These are phyloP conservation scores for Pinus albicaulis DNA, from an alignment of 75 land plant genomes.

Conservation along the genomic window DNA sequence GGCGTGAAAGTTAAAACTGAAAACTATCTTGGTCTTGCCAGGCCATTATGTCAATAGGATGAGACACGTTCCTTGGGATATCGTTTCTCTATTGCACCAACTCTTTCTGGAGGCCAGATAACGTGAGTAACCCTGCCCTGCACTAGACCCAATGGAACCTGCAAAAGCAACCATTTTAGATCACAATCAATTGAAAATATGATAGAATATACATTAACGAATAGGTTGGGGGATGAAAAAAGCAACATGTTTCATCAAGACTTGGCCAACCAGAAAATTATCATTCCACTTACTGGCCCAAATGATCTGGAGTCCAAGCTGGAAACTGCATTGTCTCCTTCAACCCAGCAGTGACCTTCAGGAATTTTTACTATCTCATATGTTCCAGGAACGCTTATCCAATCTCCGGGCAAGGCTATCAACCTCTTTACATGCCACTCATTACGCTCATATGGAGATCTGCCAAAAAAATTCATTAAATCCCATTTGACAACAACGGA, in stretches of 20 bases:
- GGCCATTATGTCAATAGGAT: no score
- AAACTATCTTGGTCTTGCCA: no score
- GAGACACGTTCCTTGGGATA: constrained; percentile 36
- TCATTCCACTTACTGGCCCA: constrained; percentile 77
- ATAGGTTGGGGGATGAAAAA: background rate
- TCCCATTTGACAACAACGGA: background rate
- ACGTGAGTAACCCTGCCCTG: constrained; percentile 70
- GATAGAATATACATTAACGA: no score
- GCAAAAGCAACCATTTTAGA: constrained; percentile 17
- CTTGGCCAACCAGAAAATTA: background rate
- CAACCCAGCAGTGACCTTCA: constrained; percentile 99
- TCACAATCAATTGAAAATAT: background rate
- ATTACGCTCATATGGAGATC: constrained; percentile 71
- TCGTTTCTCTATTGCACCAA: constrained; percentile 50
- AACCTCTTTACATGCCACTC: constrained; percentile 65
- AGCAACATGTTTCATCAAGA: background rate
- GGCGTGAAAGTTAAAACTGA: no score
- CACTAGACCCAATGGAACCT: constrained; percentile 77
- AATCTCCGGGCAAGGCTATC: constrained; percentile 84
- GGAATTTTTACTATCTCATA: constrained; percentile 68
- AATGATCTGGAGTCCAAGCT: constrained; percentile 87
- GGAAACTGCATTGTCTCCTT: constrained; percentile 79
- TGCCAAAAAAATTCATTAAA: constrained; percentile 8
- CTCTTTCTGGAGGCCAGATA: constrained; percentile 76
- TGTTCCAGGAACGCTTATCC: constrained; percentile 58